Evolutionary conservation across 306 rosid species (phyloP).

Genomic region (Pueraria montana): DNA sequence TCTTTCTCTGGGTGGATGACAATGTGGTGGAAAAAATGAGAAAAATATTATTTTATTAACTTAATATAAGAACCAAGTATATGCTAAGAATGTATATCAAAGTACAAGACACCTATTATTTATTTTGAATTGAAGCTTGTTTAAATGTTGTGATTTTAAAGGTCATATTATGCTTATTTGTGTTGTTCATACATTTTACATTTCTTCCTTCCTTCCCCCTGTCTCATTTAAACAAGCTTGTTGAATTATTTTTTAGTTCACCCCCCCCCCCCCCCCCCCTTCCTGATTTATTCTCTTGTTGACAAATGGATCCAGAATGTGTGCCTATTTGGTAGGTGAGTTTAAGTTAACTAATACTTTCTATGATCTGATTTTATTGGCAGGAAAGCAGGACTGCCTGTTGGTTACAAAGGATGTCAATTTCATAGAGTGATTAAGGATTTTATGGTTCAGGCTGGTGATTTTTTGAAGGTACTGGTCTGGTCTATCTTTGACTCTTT

Average conservation of each 20-base stretch:
- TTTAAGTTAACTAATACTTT: slow-evolving; percentile 14
- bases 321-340: neutral
- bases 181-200: neutral
- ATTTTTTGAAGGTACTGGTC: slow-evolving; percentile 75
- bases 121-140: slow-evolving; percentile 19
- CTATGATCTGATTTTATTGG: slow-evolving; percentile 32
- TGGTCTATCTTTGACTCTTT: slow-evolving; percentile 6
- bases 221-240: no score
- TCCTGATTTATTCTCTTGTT: neutral
- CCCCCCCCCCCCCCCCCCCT: no score
- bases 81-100: neutral
- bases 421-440: slow-evolving; percentile 99
- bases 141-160: slow-evolving; percentile 6
- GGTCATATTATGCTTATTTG: neutral
- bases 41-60: neutral
- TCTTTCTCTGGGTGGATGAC: neutral
- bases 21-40: neutral
- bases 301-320: slow-evolving; percentile 10
- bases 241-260: slow-evolving; percentile 12
- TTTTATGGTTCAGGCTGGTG: slow-evolving; percentile 98
- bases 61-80: slow-evolving; percentile 19
- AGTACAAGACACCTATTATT: neutral
- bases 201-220: neutral
- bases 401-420: slow-evolving; percentile 95
- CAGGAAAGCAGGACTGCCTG: slow-evolving; percentile 95